Percentiles rank a stretch among this genome's conserved stretches.
phyloP scores from a whole-genome alignment of 2,329 filamentous ascomycete species.

The Kalmusia sp. region DNA sequence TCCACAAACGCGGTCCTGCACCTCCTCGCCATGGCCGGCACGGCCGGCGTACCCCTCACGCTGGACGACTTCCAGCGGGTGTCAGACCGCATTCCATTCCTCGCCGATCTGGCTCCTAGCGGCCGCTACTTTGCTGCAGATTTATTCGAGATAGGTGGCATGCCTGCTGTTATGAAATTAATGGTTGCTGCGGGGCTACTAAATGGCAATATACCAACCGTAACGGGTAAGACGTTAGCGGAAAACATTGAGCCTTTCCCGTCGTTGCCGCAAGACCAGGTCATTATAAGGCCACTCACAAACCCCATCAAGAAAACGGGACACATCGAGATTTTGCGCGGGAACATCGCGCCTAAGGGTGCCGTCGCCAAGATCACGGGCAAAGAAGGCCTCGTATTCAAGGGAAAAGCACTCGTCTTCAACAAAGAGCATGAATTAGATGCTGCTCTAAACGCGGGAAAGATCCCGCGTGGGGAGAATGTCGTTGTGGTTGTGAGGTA shows the following conservation, averaged over 20 bases:
- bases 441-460: slow-evolving; percentile 72
- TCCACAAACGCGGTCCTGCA: slow-evolving; percentile 90
- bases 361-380: slow-evolving; percentile 96
- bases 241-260: slow-evolving; percentile 83
- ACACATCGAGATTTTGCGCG: slow-evolving; percentile 86
- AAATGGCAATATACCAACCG: slow-evolving; percentile 78
- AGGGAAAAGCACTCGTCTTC: slow-evolving; percentile 81
- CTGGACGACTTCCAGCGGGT: slow-evolving; percentile 85
- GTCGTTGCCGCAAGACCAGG: slow-evolving; percentile 77
- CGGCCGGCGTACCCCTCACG: slow-evolving; percentile 77
- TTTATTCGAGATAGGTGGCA: slow-evolving; percentile 83
- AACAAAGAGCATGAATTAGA: slow-evolving; percentile 85
- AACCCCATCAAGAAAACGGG: slow-evolving; percentile 87
- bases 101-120: slow-evolving; percentile 83
- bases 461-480: slow-evolving; percentile 77
- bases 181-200: slow-evolving; percentile 78
- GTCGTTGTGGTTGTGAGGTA: slow-evolving; percentile 91
- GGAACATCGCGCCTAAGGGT: slow-evolving; percentile 86
- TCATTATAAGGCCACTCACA: slow-evolving; percentile 79
- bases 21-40: slow-evolving; percentile 88
- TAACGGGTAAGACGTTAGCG: slow-evolving; percentile 83
- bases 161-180: slow-evolving; percentile 84
- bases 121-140: slow-evolving; percentile 90
- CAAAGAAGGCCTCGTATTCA: slow-evolving; percentile 87
- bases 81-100: slow-evolving; percentile 82